Conservation (phyloP, 108 stramenopile genomes). For the Nitzschia sp. region DNA sequence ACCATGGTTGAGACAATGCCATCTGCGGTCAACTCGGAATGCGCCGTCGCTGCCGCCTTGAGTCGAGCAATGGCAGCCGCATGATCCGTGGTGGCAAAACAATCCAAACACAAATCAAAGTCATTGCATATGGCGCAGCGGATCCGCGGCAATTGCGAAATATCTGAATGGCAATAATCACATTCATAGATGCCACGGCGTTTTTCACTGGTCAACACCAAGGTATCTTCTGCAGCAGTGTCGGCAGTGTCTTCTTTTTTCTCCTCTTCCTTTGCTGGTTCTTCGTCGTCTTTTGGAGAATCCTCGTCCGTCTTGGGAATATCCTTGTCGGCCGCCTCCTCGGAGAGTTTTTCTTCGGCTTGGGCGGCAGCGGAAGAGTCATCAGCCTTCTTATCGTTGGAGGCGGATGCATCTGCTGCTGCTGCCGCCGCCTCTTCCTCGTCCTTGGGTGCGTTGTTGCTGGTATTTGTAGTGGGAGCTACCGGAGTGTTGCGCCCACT, state of each 20-base stretch:
- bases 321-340: neutral
- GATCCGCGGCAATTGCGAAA: conserved; percentile 79
- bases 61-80: conserved; percentile 32
- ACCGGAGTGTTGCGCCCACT: conserved; percentile 8
- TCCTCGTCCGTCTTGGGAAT: neutral
- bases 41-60: conserved; percentile 22
- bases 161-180: conserved; percentile 85
- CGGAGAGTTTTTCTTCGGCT: neutral
- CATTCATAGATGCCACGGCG: conserved; percentile 85
- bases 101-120: conserved; percentile 89
- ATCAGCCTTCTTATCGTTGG: neutral
- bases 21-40: conserved; percentile 40
- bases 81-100: conserved; percentile 73
- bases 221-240: neutral
- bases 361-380: neutral
- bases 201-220: conserved; percentile 73
- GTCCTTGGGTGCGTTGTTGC: no score
- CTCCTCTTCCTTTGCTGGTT: neutral
- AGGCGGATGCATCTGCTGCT: no score
- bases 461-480: no score
- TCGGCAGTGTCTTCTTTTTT: neutral
- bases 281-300: neutral
- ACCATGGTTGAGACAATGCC: conserved; percentile 37
- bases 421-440: neutral
- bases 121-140: conserved; percentile 84